These are phyloP conservation scores for Takashimella tepidaria DNA, from an alignment of 1,284 basidiomycete genomes.

Conservation along the genomic window DNA sequence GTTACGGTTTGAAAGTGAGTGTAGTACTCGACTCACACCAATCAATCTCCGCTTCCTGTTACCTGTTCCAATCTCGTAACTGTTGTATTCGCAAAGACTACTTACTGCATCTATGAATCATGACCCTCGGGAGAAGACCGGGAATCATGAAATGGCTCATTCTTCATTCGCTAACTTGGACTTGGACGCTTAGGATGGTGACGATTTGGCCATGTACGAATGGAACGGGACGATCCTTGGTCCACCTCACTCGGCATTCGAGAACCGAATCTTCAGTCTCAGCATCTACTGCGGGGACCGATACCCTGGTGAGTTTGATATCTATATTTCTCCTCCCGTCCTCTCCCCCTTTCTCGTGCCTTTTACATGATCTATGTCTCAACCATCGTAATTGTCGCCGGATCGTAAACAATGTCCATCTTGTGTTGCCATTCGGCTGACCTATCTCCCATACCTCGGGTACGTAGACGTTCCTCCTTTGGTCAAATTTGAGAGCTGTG, in stretches of 20 bases:
- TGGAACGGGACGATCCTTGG: conserved; percentile 99
- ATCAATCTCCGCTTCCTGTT: too few species aligned
- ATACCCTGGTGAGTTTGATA: conserved; percentile 69
- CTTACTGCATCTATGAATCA: too few species aligned
- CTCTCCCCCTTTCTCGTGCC: too few species aligned
- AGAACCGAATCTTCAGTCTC: conserved; percentile 97
- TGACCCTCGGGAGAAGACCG: too few species aligned
- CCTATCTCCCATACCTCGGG: neutral
- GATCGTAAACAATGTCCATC: neutral
- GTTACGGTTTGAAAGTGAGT: conserved; percentile 74
- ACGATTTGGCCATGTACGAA: conserved; percentile 92
- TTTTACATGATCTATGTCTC: too few species aligned
- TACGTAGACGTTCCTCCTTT: conserved; percentile 42
- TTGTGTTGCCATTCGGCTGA: too few species aligned
- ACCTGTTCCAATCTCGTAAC: too few species aligned
- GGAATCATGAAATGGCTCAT: too few species aligned
- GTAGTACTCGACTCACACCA: too few species aligned
- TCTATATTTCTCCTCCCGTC: neutral
- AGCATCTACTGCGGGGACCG: conserved; percentile 76
- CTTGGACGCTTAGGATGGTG: conserved; percentile 61
- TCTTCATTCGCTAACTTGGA: too few species aligned
- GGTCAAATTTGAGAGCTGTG: conserved; percentile 70
- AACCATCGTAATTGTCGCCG: too few species aligned
- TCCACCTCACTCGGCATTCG: conserved; percentile 93
- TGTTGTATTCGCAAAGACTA: too few species aligned